Percentiles rank a stretch among this genome's conserved stretches.
Evolutionary conservation across 2,329 filamentous ascomycete species (phyloP).

Genomic region (Didymosphaeria variabile): DNA sequence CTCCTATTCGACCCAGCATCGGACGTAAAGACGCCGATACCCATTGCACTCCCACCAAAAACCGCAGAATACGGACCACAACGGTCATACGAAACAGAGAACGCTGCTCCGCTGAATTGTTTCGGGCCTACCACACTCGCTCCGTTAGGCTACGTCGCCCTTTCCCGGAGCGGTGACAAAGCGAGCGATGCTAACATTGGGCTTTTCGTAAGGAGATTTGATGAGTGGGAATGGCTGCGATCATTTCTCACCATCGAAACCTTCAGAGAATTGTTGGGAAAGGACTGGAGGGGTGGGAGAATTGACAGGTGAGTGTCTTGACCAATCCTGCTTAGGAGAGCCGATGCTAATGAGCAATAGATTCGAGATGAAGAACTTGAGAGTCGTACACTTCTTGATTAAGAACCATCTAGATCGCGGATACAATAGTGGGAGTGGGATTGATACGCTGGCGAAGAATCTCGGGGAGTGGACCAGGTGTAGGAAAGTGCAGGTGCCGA

Average conservation of each 20-base stretch:
- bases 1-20: conserved; percentile 16
- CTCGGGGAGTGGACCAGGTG: conserved; percentile 16
- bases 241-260: conserved; percentile 48
- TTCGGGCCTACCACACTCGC: conserved; percentile 44
- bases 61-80: conserved; percentile 21
- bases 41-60: conserved; percentile 20
- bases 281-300: conserved; percentile 13
- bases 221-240: conserved; percentile 53
- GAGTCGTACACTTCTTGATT: conserved; percentile 17
- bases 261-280: conserved; percentile 11
- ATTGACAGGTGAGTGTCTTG: background rate
- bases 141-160: conserved; percentile 44
- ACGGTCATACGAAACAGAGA: conserved; percentile 35
- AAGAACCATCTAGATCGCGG: conserved; percentile 15
- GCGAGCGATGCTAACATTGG: conserved; percentile 24
- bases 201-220: conserved; percentile 36
- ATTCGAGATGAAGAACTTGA: conserved; percentile 25
- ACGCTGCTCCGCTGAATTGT: conserved; percentile 29
- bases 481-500: conserved; percentile 15
- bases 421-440: conserved; percentile 18
- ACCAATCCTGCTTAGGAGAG: too few relatives aligned
- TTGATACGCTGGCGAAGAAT: conserved; percentile 21
- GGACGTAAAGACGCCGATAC: conserved; percentile 4
- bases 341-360: background rate
- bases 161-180: conserved; percentile 29